A percentile compares a stretch with the other conserved stretches of the same genome.
Conservation (phyloP, 305 asterid species). For the Caryopteris hybrid region DNA sequence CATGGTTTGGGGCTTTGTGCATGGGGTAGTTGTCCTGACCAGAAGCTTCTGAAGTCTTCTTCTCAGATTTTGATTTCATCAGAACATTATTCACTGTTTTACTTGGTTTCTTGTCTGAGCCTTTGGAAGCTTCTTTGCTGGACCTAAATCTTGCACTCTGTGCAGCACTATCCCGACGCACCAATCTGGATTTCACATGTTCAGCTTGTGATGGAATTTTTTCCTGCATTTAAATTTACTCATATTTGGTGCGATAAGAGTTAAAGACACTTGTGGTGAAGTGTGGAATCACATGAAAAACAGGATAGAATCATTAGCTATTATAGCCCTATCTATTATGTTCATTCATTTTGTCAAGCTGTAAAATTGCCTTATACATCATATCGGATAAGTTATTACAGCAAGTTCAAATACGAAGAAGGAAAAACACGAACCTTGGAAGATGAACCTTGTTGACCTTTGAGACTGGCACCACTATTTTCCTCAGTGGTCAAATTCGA, state of each 20-base stretch:
- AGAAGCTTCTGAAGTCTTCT: slow-evolving; percentile 15
- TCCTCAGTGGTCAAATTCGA: slow-evolving; percentile 25
- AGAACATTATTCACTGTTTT: slow-evolving; percentile 18
- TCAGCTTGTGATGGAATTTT: slow-evolving; percentile 29
- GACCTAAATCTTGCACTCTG: slow-evolving; percentile 24
- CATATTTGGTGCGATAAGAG: not conserved
- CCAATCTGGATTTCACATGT: slow-evolving; percentile 24
- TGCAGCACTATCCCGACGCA: slow-evolving; percentile 24
- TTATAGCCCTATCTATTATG: not conserved
- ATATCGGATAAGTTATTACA: not conserved
- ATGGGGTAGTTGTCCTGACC: slow-evolving; percentile 17
- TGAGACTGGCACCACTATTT: slow-evolving; percentile 22
- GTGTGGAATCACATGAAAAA: not conserved
- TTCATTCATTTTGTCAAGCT: not conserved
- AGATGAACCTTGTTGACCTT: slow-evolving; percentile 19
- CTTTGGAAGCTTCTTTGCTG: slow-evolving; percentile 22
- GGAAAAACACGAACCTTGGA: slow-evolving; percentile 36
- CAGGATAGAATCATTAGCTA: not conserved
- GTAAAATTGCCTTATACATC: not conserved
- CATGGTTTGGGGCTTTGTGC: slow-evolving; percentile 25
- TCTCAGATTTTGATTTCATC: slow-evolving; percentile 20
- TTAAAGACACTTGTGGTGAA: not conserved
- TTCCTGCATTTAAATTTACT: too few relatives aligned
- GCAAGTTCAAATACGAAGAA: not conserved
- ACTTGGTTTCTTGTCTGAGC: slow-evolving; percentile 20